phyloP scores from a whole-genome alignment of 1,139 yeast genomes.

The Kodamaea fungicola region DNA sequence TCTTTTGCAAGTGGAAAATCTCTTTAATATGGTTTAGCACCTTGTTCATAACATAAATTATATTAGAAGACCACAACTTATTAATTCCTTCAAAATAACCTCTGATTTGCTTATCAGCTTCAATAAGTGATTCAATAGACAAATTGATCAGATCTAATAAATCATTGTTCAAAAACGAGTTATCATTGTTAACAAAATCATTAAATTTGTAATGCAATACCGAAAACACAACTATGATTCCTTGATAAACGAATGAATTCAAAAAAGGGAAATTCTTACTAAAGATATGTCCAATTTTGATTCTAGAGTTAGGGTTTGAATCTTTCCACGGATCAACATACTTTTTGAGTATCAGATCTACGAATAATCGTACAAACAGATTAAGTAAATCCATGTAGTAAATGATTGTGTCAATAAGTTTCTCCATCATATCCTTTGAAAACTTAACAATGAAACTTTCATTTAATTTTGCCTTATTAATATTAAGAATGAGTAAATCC shows the following conservation, averaged over 20 bases:
- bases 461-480: constrained; percentile 49
- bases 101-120: constrained; percentile 23
- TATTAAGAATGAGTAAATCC: constrained; percentile 45
- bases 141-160: not conserved
- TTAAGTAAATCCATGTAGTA: constrained; percentile 36
- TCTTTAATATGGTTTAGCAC: constrained; percentile 28
- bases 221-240: constrained; percentile 49
- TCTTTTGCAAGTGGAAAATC: constrained; percentile 23
- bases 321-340: constrained; percentile 6
- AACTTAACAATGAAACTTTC: constrained; percentile 49
- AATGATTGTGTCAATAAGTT: constrained; percentile 34
- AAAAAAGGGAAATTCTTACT: constrained; percentile 43
- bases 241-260: constrained; percentile 49
- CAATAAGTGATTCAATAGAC: constrained; percentile 13
- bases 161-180: constrained; percentile 2
- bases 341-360: constrained; percentile 17
- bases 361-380: constrained; percentile 23
- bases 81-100: constrained; percentile 16
- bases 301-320: constrained; percentile 10
- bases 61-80: constrained; percentile 38
- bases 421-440: constrained; percentile 28
- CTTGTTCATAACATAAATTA: constrained; percentile 30
- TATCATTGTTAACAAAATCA: constrained; percentile 27
- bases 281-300: constrained; percentile 33
- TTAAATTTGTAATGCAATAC: constrained; percentile 42